These are phyloP conservation scores for Asparagopsis taxiformis DNA, from an alignment of 31 red algal species.

Conservation along the genomic window DNA sequence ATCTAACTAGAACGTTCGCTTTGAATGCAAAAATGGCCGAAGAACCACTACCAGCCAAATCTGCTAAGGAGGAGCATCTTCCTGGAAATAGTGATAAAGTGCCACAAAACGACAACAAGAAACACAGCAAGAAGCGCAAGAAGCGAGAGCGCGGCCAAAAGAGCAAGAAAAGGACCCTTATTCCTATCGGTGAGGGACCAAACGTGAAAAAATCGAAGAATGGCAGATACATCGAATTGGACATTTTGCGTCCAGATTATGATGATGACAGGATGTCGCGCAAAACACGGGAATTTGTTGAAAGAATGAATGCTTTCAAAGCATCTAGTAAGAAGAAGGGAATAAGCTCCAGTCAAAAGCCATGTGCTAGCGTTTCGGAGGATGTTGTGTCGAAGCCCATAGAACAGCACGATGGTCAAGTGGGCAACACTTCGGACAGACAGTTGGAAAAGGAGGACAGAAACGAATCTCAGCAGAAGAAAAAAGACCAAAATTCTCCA, in stretches of 20 bases:
- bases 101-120: neutral
- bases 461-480: neutral
- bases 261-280: neutral
- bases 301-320: slow-evolving; percentile 1
- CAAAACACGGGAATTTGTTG: slow-evolving; percentile 10
- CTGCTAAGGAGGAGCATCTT: no score
- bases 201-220: neutral
- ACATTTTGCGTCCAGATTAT: slow-evolving; percentile 2
- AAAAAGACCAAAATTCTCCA: neutral
- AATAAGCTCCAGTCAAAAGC: neutral
- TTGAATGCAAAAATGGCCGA: no score
- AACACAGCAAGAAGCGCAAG: slow-evolving; percentile 19
- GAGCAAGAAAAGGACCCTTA: neutral
- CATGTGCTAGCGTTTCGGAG: neutral
- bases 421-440: neutral
- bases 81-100: neutral
- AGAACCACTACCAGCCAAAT: no score
- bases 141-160: slow-evolving; percentile 14
- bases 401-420: neutral
- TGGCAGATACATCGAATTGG: slow-evolving; percentile 9
- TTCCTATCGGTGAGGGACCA: neutral
- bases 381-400: neutral
- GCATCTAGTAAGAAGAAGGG: neutral
- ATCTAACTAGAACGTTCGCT: no score
- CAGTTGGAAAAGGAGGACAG: neutral